A percentile compares a stretch with the other conserved stretches of the same genome.
Conservation (phyloP, 129 eudicot genomes). For the Flaveria linearis region DNA sequence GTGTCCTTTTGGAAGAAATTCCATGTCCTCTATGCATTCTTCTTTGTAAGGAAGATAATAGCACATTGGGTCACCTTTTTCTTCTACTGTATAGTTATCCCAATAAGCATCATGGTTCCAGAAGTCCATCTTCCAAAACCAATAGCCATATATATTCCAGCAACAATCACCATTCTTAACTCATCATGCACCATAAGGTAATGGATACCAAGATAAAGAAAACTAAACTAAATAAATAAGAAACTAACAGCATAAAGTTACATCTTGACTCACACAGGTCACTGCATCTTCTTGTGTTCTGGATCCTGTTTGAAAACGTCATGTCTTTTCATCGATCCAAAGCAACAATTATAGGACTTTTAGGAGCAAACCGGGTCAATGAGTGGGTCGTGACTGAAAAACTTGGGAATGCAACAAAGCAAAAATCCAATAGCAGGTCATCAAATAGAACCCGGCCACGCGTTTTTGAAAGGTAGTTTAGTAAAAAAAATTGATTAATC, state of each 20-base stretch:
- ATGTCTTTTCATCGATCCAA: constrained; percentile 91
- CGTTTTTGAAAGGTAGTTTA: constrained; percentile 53
- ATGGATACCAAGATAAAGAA: constrained; percentile 9
- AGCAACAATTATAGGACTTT: constrained; percentile 79
- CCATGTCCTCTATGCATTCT: constrained; percentile 79
- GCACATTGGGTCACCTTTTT: constrained; percentile 91
- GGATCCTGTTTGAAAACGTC: constrained; percentile 92
- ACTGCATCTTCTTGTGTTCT: constrained; percentile 72
- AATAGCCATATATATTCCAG: constrained; percentile 71
- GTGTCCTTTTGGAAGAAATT: constrained; percentile 75
- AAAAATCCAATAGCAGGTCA: constrained; percentile 37
- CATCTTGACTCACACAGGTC: constrained; percentile 48
- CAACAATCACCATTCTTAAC: constrained; percentile 69
- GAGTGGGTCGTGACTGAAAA: constrained; percentile 94
- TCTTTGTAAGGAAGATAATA: constrained; percentile 85
- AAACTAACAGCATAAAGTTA: constrained; percentile 5
- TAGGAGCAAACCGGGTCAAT: constrained; percentile 76
- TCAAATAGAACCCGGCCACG: constrained; percentile 46
- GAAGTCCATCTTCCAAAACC: constrained; percentile 73
- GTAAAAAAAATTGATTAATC: background rate
- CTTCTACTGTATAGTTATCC: constrained; percentile 78
- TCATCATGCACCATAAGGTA: constrained; percentile 68
- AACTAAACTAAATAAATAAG: background rate
- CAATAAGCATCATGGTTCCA: constrained; percentile 69
- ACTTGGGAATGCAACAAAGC: constrained; percentile 61